Base-by-base conservation (phyloP, 2,329 filamentous ascomycete species). In the Pseudocercospora musae region DNA sequence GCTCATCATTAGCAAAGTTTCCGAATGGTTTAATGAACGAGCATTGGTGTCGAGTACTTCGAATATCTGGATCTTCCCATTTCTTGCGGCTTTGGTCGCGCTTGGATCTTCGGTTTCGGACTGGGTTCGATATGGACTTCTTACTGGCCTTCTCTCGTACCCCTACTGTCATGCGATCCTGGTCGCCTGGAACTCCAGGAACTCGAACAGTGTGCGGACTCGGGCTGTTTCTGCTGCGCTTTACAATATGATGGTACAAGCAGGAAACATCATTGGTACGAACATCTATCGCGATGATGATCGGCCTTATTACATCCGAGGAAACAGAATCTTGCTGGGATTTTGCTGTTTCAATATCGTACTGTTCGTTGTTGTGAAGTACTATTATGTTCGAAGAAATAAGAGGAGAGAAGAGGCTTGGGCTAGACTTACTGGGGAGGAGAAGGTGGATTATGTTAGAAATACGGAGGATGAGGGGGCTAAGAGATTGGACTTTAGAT, bases 1-100 rank as follows among this genome's bases (percentile, higher is more conserved):
- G 2, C 71, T 85, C 10, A 73, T 81, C 46, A 73, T 83, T 66
- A 85, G 82, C 0, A 80, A 72, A 77, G 77, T 74, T 70, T 83
- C 72, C 69, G 82, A 75, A 75, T 84, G 72, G 50, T 57, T 83
- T n/a, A 82, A 84, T 63, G 74, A 82, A 63, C 77, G 82, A 65
- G 79, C 86, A 29, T 74, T 85, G 6, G 76, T 82, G 25, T 78
- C 74, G 13, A 69, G 77, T 6, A 50, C 74, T 4, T 75, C 74
- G 13, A 77, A 79, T 58, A 68, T 80, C 58, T 89, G 87, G 87
- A 78, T 81, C 2, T 74, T 89, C 3, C 86, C 86, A 0, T 84
- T 85, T 63, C 69, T 89, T 37, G 72, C 87, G 29, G 80, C 81
- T 0, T 75, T 87, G 1, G 63, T 76, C 21, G 69, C 74, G 5